A percentile compares a stretch with the other conserved stretches of the same genome.
Evolutionary conservation across 768 basidiomycete genomes (phyloP).

Genomic region (Cystobasidium onofrii): DNA sequence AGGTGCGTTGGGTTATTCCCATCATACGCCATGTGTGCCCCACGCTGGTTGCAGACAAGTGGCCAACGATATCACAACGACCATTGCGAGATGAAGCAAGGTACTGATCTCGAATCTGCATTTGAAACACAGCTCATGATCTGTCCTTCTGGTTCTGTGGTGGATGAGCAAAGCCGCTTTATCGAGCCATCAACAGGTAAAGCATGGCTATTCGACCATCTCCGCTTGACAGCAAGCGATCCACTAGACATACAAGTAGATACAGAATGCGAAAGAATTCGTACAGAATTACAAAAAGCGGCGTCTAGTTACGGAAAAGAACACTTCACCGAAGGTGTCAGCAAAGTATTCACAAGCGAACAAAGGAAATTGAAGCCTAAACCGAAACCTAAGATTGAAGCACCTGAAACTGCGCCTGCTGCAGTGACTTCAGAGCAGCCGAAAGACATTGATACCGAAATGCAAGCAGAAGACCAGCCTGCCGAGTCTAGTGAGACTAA

Average conservation of each 20-base stretch:
- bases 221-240: conserved; percentile 43
- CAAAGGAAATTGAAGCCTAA: conserved; percentile 34
- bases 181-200: conserved; percentile 71
- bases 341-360: conserved; percentile 57
- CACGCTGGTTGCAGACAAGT: neutral
- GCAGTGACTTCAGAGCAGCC: conserved; percentile 35
- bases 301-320: conserved; percentile 62
- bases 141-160: conserved; percentile 53
- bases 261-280: conserved; percentile 62
- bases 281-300: conserved; percentile 69
- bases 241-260: conserved; percentile 46
- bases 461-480: neutral
- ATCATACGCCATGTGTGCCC: neutral
- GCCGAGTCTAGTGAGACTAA: neutral
- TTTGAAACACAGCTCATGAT: conserved; percentile 60
- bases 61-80: neutral
- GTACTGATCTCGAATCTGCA: no score
- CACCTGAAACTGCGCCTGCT: conserved; percentile 3
- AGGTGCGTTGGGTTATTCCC: conserved; percentile 52
- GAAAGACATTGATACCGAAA: neutral
- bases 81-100: no score
- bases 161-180: conserved; percentile 55
- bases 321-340: conserved; percentile 75
- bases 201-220: conserved; percentile 75
- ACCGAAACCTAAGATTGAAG: conserved; percentile 37